A percentile compares a stretch with the other conserved stretches of the same genome.
These are phyloP conservation scores for Claviceps sp. DNA, from an alignment of 2,329 filamentous ascomycete genomes.

Conservation along the genomic window DNA sequence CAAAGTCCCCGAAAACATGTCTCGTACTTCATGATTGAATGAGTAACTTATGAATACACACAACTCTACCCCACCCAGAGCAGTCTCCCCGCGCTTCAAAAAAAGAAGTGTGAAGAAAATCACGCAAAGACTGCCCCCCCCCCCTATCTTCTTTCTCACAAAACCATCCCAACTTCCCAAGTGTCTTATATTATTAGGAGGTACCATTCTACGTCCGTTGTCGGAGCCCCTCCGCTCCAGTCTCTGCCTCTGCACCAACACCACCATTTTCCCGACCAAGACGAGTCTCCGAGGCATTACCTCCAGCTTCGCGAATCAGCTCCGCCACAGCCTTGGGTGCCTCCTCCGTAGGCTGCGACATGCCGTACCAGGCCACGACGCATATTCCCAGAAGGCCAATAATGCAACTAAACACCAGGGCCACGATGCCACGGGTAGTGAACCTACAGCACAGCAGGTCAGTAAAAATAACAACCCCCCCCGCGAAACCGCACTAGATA, in stretches of 20 bases:
- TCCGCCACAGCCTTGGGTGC: constrained; percentile 3
- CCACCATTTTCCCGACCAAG: not conserved
- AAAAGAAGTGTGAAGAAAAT: not conserved
- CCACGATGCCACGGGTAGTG: constrained; percentile 56
- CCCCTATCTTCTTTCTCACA: not conserved
- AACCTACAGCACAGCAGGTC: constrained; percentile 34
- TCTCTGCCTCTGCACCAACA: not conserved
- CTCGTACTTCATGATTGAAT: too few relatives aligned
- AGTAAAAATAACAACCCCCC: too few relatives aligned
- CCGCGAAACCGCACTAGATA: too few relatives aligned
- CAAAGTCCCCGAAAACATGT: too few relatives aligned
- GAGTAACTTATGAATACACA: too few relatives aligned
- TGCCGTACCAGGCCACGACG: constrained; percentile 53
- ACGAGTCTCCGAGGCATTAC: not conserved
- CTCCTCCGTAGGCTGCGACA: constrained; percentile 10
- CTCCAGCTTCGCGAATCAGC: constrained; percentile 4
- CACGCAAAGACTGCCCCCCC: not conserved
- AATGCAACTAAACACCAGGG: constrained; percentile 58
- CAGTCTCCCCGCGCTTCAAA: too few relatives aligned
- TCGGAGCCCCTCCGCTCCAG: not conserved
- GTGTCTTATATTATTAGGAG: too few relatives aligned
- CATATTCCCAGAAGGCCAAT: constrained; percentile 55
- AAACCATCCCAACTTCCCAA: not conserved
- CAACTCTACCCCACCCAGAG: too few relatives aligned
- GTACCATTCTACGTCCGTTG: constrained; percentile 1